Conservation (phyloP, 345 rosid genomes). For the Brassica carinata region DNA sequence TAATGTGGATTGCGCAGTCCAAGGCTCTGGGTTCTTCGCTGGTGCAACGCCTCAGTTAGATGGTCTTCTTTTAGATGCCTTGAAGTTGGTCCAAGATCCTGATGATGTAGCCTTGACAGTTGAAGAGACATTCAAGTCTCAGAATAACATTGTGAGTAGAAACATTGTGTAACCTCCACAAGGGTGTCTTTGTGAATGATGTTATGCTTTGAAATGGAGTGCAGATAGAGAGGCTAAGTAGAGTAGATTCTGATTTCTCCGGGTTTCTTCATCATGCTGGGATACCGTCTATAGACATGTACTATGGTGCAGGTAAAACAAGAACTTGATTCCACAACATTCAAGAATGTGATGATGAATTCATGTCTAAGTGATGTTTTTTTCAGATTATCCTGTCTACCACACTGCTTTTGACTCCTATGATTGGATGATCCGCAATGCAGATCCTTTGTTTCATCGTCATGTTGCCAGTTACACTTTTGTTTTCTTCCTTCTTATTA, state of each 20-base stretch:
- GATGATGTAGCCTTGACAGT: slow-evolving; percentile 57
- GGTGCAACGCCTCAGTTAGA: slow-evolving; percentile 92
- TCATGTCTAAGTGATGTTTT: slow-evolving; percentile 1
- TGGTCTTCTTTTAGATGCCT: slow-evolving; percentile 65
- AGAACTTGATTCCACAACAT: background rate
- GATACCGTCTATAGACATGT: slow-evolving; percentile 82
- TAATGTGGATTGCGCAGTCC: slow-evolving; percentile 98
- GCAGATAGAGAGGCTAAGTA: slow-evolving; percentile 85
- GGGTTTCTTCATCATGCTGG: slow-evolving; percentile 97
- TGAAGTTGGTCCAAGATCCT: slow-evolving; percentile 85
- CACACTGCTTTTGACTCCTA: slow-evolving; percentile 93
- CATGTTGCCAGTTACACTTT: slow-evolving; percentile 76
- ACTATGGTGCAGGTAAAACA: slow-evolving; percentile 80
- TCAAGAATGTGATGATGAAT: background rate
- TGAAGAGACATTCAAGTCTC: slow-evolving; percentile 66
- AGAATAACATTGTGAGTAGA: slow-evolving; percentile 41
- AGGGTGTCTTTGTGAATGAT: slow-evolving; percentile 7
- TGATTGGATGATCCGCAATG: slow-evolving; percentile 72
- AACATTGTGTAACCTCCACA: background rate
- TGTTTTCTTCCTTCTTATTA: slow-evolving; percentile 15
- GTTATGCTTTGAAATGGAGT: slow-evolving; percentile 25
- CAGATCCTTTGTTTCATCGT: slow-evolving; percentile 81
- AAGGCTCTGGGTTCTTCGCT: slow-evolving; percentile 88
- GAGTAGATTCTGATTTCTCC: slow-evolving; percentile 89
- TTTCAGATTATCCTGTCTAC: slow-evolving; percentile 84